These are phyloP conservation scores for Zarea fungicola DNA, from an alignment of 2,329 filamentous ascomycete species.

Conservation along the genomic window DNA sequence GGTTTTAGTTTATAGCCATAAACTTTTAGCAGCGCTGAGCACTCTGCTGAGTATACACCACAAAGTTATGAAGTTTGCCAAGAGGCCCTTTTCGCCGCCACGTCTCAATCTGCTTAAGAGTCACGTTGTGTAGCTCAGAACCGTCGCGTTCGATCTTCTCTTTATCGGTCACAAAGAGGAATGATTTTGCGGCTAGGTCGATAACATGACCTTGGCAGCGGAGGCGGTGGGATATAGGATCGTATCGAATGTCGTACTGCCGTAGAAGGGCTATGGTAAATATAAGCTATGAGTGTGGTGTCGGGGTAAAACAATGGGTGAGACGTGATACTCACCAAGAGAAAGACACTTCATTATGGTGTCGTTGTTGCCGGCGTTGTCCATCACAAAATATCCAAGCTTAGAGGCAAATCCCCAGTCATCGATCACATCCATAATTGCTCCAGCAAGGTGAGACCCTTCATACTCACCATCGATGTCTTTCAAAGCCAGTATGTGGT, in stretches of 20 bases:
- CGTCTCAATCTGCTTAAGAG: background rate
- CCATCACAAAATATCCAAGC: constrained; percentile 12
- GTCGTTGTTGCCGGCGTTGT: constrained; percentile 16
- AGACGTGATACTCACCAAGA: constrained; percentile 3
- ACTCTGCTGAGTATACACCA: constrained; percentile 8
- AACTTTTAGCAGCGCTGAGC: constrained; percentile 10
- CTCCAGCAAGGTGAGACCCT: constrained; percentile 10
- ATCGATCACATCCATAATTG: constrained; percentile 12
- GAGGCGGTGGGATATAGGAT: background rate
- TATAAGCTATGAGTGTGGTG: background rate
- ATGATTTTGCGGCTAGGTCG: constrained; percentile 7
- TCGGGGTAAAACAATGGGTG: background rate
- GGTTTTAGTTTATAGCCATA: constrained; percentile 5
- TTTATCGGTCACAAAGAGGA: background rate
- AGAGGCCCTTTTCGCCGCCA: background rate
- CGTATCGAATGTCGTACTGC: constrained; percentile 6
- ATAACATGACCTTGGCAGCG: constrained; percentile 11
- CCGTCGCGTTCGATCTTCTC: background rate
- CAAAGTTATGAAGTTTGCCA: constrained; percentile 12
- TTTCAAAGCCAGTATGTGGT: background rate
- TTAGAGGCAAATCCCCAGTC: constrained; percentile 6
- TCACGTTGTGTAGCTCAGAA: background rate
- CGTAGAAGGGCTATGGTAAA: background rate
- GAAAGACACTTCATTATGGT: constrained; percentile 12
- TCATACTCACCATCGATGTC: constrained; percentile 11